Base-by-base conservation (phyloP, 1,284 basidiomycete species). In the Ustilago crameri region DNA sequence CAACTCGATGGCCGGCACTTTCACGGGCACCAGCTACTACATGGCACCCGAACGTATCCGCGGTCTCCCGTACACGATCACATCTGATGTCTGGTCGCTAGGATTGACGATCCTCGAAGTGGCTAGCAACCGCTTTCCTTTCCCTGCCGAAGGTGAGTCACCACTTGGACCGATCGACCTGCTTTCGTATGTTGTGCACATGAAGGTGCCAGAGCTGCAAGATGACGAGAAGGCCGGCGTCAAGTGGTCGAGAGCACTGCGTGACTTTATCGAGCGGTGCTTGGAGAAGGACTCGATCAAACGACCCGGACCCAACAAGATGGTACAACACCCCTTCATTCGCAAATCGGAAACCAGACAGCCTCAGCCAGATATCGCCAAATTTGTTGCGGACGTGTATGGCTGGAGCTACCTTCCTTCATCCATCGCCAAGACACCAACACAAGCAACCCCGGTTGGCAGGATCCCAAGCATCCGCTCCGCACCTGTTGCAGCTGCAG, bases 1-100 rank as follows among this genome's bases (percentile, higher is more conserved):
- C 74, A 89, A 92, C 81, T 95, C 93, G 23, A 85, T 92, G 55
- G 95, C 95, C 0, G 92, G 91, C 20, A 98, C 95, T 0, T 98
- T 97, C 77, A 97, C 94, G 0, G 95, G 95, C 2, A 98, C 95
- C 3, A 93, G 92, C 78, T 93, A 92, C 81, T 98, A 98, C 85
- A 98, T 98, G 93, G 93, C 94, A 91, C 95, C 95, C 43, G 95
- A 98, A 84, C 89, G 95, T 50, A 94, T 98, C 75, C 90, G 89
- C 56, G 94, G 94, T 9, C 87, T 90, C 57, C 88, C 90, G 51
- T 98, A 98, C 84, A 91, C 91, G 26, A 96, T 97, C 82, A 90
- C 91, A 52, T 93, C 94, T 22, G 95, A 98, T 82, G 94, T 98
- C n/a, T 98, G 95, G 95, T 97, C 95, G 1, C 90, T 93, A 27